Evolutionary conservation across 1,139 yeast genomes (phyloP).

Genomic region (Geotrichum phurueaensis): DNA sequence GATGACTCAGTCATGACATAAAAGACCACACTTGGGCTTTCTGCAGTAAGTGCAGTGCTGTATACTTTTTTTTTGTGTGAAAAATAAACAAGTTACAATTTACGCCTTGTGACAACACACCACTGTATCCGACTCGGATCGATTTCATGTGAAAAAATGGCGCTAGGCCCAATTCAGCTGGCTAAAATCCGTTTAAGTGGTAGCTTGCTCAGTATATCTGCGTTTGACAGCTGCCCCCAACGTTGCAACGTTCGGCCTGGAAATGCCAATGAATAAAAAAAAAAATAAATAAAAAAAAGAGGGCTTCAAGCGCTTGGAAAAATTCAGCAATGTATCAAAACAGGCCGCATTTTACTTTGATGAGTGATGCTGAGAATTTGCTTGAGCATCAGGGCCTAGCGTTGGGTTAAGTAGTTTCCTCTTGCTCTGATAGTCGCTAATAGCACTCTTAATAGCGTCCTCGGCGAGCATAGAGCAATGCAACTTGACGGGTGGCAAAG

Average conservation of each 20-base stretch:
- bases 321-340: too few species aligned
- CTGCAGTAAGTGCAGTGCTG: not conserved
- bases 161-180: not conserved
- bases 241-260: not conserved
- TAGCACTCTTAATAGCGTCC: constrained; percentile 96
- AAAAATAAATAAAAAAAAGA: not conserved
- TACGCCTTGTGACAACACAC: not conserved
- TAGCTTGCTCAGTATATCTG: not conserved
- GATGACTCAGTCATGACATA: not conserved
- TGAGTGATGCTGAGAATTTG: not conserved
- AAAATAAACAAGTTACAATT: not conserved
- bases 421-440: constrained; percentile 87
- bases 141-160: not conserved
- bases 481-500: constrained; percentile 92
- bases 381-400: constrained; percentile 30
- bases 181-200: not conserved
- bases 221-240: not conserved
- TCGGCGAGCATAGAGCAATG: constrained; percentile 99
- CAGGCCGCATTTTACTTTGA: not conserved
- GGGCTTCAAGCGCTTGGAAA: not conserved
- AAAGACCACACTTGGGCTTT: not conserved
- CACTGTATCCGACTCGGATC: not conserved
- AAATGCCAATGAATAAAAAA: not conserved
- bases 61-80: too few species aligned
- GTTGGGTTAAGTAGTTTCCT: constrained; percentile 33